Base-by-base conservation (phyloP, 2,329 filamentous ascomycete species). In the Rosellinia necatrix region DNA sequence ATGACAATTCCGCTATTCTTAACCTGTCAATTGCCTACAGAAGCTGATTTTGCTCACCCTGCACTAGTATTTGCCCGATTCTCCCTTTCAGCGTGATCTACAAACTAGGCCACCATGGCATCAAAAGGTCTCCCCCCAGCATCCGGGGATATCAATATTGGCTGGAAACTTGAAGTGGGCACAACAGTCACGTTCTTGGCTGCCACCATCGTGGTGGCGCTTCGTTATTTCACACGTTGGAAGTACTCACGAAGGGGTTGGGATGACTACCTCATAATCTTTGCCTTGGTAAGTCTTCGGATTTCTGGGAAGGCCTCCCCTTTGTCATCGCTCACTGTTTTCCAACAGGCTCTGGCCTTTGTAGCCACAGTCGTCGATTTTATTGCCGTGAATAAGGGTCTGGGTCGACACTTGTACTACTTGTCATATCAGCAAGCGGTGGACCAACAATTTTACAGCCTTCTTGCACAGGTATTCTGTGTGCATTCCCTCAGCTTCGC, bases 201-300 rank as follows among this genome's bases (percentile, higher is more conserved):
- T 32, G 30, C 40, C 17, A 13, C 40, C n/a, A 24, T 43, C 19
- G 40, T 43, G 12, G 40, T 43, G 9, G 40, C 21, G n/a, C 40
- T 43, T 43, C 40, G 40, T 25, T 43, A 15, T 22, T 43, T 22
- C 21, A 30, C 40, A 21, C 40, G 40, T 25, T 43, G 22, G 22
- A 43, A 43, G 21, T 43, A 43, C 19, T 43, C 40, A 4, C 40
- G 27, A 24, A 43, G 40, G 27, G 40, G 40, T 25, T 43, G 40
- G 40, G 40, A 43, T 43, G 40, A 43, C 40, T 43, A 43, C 40
- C 9, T 43, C 10, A 43, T 43, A 22, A 22, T 43, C 5, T 2
- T 30, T 17, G 40, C 40, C 12, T 43, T 43, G 25, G 40, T 43
- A 9, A n/a, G 40, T 25, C 4, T 22, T 30, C n/a, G n/a, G n/a